Percentiles rank a stretch among this genome's conserved stretches.
Evolutionary conservation across 352 stramenopile species (phyloP).

Genomic region (Aphanomyces astaci): DNA sequence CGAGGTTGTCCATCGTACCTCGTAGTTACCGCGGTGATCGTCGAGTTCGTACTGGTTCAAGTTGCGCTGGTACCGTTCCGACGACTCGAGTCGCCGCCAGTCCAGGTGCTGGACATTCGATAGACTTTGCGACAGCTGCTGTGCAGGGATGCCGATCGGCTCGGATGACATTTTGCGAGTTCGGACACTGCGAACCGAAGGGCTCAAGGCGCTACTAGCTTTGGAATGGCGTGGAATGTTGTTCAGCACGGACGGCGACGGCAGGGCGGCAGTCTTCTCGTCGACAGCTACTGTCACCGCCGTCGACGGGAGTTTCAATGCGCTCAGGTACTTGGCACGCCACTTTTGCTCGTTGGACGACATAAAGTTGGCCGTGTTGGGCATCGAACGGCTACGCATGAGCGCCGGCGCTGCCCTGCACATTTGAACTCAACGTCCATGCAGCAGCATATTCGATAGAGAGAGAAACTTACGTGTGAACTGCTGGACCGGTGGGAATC

Average conservation of each 20-base stretch:
- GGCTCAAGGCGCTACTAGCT: not conserved
- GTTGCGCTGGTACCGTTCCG: slow-evolving; percentile 3
- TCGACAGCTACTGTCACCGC: not conserved
- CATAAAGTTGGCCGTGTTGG: slow-evolving; percentile 1
- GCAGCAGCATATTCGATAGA: too few relatives aligned
- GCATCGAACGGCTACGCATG: slow-evolving; percentile 21
- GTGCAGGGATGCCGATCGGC: slow-evolving; percentile 14
- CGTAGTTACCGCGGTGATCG: too few relatives aligned
- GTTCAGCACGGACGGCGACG: not conserved
- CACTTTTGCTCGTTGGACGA: slow-evolving; percentile 19
- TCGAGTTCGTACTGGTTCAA: not conserved
- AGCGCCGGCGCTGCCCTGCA: not conserved
- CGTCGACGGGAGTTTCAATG: not conserved
- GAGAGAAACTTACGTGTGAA: not conserved
- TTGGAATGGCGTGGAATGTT: not conserved
- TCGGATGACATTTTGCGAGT: slow-evolving; percentile 1
- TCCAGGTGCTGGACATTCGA: not conserved
- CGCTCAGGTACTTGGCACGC: slow-evolving; percentile 20
- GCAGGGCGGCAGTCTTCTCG: not conserved
- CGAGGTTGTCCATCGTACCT: not conserved
- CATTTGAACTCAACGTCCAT: too few relatives aligned
- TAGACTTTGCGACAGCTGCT: not conserved
- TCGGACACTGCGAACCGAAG: not conserved
- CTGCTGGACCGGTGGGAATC: not conserved
- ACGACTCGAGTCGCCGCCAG: not conserved